Evolutionary conservation across 495 filamentous ascomycete species (phyloP), one percentile per base, ranked within the genome.

Genomic region (Penicillium daleae): DNA sequence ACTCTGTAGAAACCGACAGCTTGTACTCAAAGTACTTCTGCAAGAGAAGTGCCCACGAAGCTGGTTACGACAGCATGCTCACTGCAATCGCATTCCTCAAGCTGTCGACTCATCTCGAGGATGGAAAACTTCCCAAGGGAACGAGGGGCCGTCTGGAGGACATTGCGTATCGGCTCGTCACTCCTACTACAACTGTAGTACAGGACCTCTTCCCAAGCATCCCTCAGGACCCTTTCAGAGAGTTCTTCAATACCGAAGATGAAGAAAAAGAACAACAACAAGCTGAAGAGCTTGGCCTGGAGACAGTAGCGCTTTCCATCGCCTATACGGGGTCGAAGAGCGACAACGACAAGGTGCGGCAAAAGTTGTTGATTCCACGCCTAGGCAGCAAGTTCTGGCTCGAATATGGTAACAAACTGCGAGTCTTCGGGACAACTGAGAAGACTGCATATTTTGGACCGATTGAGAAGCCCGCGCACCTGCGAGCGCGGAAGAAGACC

Each of bases 31-130:
- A 87, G 66, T 87, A 89, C 62, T 44, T 73, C 19, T 66, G 61
- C 21, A 67, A 63, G 12, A 69, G 73, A 17, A 68, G 73, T 24
- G 75, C 76, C 33, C 90, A 92, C 55, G 85, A 92, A 70, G 90
- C 90, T 19, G 91, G 90, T 15, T 92, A 82, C 63, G 90, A 92
- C 67, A 92, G 89, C 71, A 83, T 83, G 62, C 81, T 90, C 65
- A 88, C 90, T 0, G 89, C 89, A 0, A 79, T 84, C 37, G 78
- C 90, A 15, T 86, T 89, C 64, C 75, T 90, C 60, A 87, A 84
- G 49, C 74, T 90, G 17, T 80, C 87, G 1, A 73, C 81, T 3
- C 80, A 83, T 57, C 75, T 90, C n/a, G 66, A 75, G 32, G 60
- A 62, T 51, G 57, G 64, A 27, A 60, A 42, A 24, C 27, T 51